Conservation (phyloP, 2,329 filamentous ascomycete genomes). For the Aciculosporium take region DNA sequence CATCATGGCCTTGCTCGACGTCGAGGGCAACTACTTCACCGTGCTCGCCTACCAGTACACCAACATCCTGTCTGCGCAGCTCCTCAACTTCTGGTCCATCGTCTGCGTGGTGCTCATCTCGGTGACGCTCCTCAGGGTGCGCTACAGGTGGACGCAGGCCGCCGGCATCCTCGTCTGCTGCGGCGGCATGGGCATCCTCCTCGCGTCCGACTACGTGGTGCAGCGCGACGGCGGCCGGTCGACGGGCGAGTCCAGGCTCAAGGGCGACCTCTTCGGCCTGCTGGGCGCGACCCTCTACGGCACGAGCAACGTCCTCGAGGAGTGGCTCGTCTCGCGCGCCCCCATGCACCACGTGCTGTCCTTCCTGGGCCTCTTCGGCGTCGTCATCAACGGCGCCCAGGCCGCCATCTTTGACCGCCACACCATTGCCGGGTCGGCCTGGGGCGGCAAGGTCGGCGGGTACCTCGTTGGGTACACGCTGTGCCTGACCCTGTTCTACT, state of each 20-base stretch:
- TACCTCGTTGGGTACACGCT: slow-evolving; percentile 88
- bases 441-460: slow-evolving; percentile 40
- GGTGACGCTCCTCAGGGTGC: slow-evolving; percentile 68
- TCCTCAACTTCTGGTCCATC: slow-evolving; percentile 98
- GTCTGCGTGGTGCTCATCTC: slow-evolving; percentile 80
- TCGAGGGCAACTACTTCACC: slow-evolving; percentile 95
- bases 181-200: slow-evolving; percentile 75
- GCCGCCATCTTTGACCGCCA: slow-evolving; percentile 79
- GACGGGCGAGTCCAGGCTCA: slow-evolving; percentile 52
- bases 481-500: slow-evolving; percentile 73
- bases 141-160: slow-evolving; percentile 80
- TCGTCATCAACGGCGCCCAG: slow-evolving; percentile 82
- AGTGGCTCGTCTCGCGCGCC: slow-evolving; percentile 77
- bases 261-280: slow-evolving; percentile 85
- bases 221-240: slow-evolving; percentile 57
- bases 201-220: slow-evolving; percentile 69
- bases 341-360: slow-evolving; percentile 89
- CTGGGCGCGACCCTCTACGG: slow-evolving; percentile 86
- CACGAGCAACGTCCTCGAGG: slow-evolving; percentile 78
- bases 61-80: slow-evolving; percentile 79
- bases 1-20: slow-evolving; percentile 83
- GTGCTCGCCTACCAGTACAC: slow-evolving; percentile 89
- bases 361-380: slow-evolving; percentile 77
- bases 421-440: slow-evolving; percentile 8
- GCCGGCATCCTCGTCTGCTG: slow-evolving; percentile 79